Conservation (phyloP, 2,329 filamentous ascomycete species). For the Xylariaceae sp. region DNA sequence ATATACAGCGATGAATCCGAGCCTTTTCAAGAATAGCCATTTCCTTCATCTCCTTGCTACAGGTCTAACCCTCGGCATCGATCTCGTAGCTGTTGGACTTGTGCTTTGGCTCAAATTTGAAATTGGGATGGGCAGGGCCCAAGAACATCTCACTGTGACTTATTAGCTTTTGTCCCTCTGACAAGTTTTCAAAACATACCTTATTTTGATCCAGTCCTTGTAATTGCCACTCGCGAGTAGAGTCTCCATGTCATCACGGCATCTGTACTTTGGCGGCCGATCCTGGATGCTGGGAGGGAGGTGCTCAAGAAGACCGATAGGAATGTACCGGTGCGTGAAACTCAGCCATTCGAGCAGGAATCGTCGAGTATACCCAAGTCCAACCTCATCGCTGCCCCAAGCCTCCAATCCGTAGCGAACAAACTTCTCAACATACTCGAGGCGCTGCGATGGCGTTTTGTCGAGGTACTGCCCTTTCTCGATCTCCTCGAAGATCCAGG, state of each 20-base stretch:
- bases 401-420: constrained; percentile 85
- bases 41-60: no score
- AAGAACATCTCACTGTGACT: constrained; percentile 87
- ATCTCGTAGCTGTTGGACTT: constrained; percentile 90
- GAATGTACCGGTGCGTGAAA: constrained; percentile 89
- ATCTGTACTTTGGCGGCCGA: constrained; percentile 77
- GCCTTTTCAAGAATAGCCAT: no score
- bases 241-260: constrained; percentile 90
- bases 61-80: constrained; percentile 64
- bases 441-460: constrained; percentile 84
- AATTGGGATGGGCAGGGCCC: constrained; percentile 82
- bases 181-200: constrained; percentile 52
- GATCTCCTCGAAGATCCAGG: constrained; percentile 98
- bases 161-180: constrained; percentile 5
- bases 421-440: constrained; percentile 85
- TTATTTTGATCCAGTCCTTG: constrained; percentile 98
- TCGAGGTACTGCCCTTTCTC: constrained; percentile 88
- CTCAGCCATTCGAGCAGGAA: constrained; percentile 96
- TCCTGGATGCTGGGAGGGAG: constrained; percentile 88
- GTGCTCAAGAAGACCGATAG: constrained; percentile 81
- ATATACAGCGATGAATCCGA: not conserved
- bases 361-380: constrained; percentile 82
- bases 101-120: constrained; percentile 96
- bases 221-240: constrained; percentile 87
- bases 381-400: constrained; percentile 95